A percentile compares a stretch with the other conserved stretches of the same genome.
These are phyloP conservation scores for Glebionis coronaria DNA, from an alignment of 129 eudicot species.

Conservation along the genomic window DNA sequence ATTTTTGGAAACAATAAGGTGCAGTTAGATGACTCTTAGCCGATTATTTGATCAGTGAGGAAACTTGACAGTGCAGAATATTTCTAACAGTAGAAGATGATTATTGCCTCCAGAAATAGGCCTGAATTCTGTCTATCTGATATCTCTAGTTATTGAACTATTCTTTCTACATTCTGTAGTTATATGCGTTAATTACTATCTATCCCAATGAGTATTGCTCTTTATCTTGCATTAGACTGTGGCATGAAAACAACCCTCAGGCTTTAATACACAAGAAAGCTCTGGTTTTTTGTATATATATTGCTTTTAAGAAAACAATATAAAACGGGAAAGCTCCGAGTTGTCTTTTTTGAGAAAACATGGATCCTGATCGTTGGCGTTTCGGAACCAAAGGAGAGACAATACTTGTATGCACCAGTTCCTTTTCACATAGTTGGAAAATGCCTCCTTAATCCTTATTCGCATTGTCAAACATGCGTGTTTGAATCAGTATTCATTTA, in stretches of 20 bases:
- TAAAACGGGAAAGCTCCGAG: neutral
- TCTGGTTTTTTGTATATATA: neutral
- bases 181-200: neutral
- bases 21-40: neutral
- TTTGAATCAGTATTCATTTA: neutral
- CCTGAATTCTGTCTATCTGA: neutral
- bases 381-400: neutral
- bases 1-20: too few species aligned
- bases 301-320: neutral
- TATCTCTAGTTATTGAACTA: neutral
- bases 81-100: too few species aligned
- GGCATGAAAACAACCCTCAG: constrained; percentile 9
- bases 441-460: neutral
- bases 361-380: neutral
- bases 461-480: neutral
- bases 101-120: too few species aligned
- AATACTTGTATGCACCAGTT: neutral
- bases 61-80: neutral
- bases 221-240: neutral
- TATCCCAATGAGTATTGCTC: neutral
- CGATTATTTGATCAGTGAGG: neutral
- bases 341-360: neutral
- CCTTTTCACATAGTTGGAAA: neutral
- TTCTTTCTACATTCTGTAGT: neutral
- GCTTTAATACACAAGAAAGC: neutral